Evolutionary conservation across 2,329 filamentous ascomycete species (phyloP).

Genomic region (Calonectria hawksworthii): DNA sequence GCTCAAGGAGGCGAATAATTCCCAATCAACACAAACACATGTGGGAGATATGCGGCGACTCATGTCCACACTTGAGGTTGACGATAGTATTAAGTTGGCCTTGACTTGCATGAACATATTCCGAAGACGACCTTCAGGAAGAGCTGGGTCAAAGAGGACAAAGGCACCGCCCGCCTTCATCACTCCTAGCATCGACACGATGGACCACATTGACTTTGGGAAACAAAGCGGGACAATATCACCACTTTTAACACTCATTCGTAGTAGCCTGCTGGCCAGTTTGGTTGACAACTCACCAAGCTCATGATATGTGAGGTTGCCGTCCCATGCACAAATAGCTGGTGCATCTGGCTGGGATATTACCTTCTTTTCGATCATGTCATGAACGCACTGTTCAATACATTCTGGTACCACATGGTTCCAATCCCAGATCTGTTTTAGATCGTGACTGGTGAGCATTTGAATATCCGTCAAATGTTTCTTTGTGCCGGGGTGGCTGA

Average conservation of each 20-base stretch:
- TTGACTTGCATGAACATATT: background rate
- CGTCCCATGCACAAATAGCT: constrained; percentile 1
- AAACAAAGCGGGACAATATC: background rate
- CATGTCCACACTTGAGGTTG: background rate
- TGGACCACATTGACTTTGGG: background rate
- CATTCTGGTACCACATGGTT: constrained; percentile 23
- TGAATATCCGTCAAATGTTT: constrained; percentile 16
- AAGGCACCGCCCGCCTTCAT: background rate
- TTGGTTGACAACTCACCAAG: background rate
- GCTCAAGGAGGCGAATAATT: background rate
- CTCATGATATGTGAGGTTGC: background rate
- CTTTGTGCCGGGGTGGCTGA: background rate
- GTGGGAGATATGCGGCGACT: background rate
- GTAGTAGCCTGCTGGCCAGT: background rate
- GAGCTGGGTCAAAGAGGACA: background rate
- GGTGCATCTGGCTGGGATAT: background rate
- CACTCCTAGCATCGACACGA: background rate
- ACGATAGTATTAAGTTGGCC: background rate
- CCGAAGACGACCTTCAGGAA: background rate
- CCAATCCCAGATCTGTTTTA: constrained; percentile 34
- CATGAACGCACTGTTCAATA: constrained; percentile 35
- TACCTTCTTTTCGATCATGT: constrained; percentile 22
- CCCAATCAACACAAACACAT: background rate
- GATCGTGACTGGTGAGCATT: constrained; percentile 28
- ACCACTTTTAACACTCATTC: background rate